These are phyloP conservation scores for Hypoxylon sp. DNA, from an alignment of 2,329 filamentous ascomycete genomes.

Conservation along the genomic window DNA sequence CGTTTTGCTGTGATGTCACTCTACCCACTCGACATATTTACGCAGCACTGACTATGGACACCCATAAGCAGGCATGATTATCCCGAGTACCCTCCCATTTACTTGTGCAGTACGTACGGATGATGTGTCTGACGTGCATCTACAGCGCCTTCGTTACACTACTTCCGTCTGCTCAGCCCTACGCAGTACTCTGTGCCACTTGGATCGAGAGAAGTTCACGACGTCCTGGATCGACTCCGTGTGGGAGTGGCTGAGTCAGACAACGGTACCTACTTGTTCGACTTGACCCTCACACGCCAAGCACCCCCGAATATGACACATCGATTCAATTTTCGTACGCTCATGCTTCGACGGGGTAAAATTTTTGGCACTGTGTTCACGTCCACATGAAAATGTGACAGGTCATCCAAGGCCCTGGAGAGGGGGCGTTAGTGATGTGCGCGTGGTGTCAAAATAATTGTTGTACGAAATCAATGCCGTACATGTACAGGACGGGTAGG, in stretches of 20 bases:
- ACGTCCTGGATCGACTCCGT: conserved; percentile 33
- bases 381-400: conserved; percentile 33
- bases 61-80: conserved; percentile 33
- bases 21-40: conserved; percentile 17
- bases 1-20: conserved; percentile 34
- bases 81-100: conserved; percentile 21
- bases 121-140: conserved; percentile 47
- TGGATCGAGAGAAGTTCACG: conserved; percentile 27
- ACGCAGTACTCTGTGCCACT: conserved; percentile 43
- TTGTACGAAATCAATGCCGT: conserved; percentile 35
- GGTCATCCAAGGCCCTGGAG: conserved; percentile 29
- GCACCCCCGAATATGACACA: conserved; percentile 35
- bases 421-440: conserved; percentile 13
- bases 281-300: conserved; percentile 21
- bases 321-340: conserved; percentile 21
- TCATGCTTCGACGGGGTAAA: neutral
- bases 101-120: conserved; percentile 35
- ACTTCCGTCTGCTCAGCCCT: conserved; percentile 48
- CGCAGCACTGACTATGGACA: neutral
- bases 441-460: conserved; percentile 14
- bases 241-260: conserved; percentile 41
- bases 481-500: conserved; percentile 25
- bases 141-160: conserved; percentile 44
- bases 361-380: conserved; percentile 44
- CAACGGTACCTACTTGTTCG: conserved; percentile 20